Evolutionary conservation across 257 asterid genomes (phyloP).

Genomic region (Jacaranda copaia): DNA sequence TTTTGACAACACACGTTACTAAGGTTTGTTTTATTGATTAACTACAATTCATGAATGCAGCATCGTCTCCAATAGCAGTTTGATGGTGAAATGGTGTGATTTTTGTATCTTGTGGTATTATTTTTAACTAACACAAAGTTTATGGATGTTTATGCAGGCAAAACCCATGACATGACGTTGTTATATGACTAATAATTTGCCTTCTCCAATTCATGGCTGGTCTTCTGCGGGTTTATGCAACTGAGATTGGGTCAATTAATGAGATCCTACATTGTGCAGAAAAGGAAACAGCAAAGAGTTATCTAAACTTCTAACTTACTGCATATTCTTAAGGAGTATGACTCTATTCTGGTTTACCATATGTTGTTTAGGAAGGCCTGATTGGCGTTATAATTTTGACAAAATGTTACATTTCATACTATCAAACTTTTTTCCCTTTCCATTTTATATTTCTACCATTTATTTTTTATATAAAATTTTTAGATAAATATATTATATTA

Average conservation of each 20-base stretch:
- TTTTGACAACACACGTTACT: conserved; percentile 72
- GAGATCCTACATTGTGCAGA: neutral
- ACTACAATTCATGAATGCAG: neutral
- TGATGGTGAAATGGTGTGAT: neutral
- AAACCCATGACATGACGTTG: neutral
- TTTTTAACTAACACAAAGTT: neutral
- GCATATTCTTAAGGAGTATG: neutral
- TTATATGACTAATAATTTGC: neutral
- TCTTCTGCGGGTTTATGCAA: neutral
- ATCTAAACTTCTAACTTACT: neutral
- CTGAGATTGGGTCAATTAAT: neutral
- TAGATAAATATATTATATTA: no score
- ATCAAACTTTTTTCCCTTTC: no score
- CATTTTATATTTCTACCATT: no score
- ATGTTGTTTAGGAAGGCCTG: neutral
- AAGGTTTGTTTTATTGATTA: conserved; percentile 37
- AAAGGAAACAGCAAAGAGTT: neutral
- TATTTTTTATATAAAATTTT: no score
- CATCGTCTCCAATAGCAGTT: neutral
- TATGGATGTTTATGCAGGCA: neutral
- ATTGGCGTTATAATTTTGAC: neutral
- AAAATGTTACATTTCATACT: no score
- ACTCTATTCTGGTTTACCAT: neutral
- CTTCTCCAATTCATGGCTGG: neutral
- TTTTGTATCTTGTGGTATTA: neutral